Evolutionary conservation across 352 stramenopile species (phyloP).

Genomic region (Phytophthora syringae): DNA sequence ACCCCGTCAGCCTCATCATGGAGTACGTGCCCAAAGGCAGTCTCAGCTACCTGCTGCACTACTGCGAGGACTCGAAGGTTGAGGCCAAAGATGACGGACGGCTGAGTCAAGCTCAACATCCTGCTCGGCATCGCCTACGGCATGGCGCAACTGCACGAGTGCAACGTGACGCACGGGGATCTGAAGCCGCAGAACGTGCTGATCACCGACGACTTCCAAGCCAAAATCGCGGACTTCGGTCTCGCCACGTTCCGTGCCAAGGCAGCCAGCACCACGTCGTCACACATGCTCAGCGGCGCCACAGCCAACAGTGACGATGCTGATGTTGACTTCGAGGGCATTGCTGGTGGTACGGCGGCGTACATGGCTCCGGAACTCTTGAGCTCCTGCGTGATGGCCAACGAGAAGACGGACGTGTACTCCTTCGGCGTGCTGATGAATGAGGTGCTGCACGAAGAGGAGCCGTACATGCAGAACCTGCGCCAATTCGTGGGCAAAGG

Average conservation of each 20-base stretch:
- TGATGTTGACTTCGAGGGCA: conserved; percentile 33
- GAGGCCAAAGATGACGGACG: conserved; percentile 51
- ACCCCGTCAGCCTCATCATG: conserved; percentile 41
- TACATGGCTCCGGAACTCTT: conserved; percentile 65
- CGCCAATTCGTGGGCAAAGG: conserved; percentile 44
- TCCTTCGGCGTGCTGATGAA: conserved; percentile 53
- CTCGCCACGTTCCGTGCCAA: conserved; percentile 42
- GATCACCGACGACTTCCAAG: conserved; percentile 66
- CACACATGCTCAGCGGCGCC: conserved; percentile 30
- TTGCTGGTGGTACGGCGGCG: conserved; percentile 48
- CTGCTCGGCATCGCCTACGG: conserved; percentile 37
- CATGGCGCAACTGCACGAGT: conserved; percentile 45
- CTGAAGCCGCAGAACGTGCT: no score
- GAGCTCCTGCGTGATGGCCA: conserved; percentile 16
- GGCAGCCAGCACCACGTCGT: conserved; percentile 35
- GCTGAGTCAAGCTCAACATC: conserved; percentile 47
- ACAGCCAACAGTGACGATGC: conserved; percentile 23
- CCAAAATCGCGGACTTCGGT: conserved; percentile 88
- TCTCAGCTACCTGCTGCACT: conserved; percentile 45
- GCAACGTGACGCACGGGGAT: conserved; percentile 62
- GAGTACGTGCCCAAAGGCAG: conserved; percentile 41
- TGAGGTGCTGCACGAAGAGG: conserved; percentile 51
- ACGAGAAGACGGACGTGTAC: conserved; percentile 50
- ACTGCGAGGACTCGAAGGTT: conserved; percentile 35
- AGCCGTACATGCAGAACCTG: conserved; percentile 46